Base-by-base conservation (phyloP, 1,284 basidiomycete genomes). In the Moesziomyces sp. region DNA sequence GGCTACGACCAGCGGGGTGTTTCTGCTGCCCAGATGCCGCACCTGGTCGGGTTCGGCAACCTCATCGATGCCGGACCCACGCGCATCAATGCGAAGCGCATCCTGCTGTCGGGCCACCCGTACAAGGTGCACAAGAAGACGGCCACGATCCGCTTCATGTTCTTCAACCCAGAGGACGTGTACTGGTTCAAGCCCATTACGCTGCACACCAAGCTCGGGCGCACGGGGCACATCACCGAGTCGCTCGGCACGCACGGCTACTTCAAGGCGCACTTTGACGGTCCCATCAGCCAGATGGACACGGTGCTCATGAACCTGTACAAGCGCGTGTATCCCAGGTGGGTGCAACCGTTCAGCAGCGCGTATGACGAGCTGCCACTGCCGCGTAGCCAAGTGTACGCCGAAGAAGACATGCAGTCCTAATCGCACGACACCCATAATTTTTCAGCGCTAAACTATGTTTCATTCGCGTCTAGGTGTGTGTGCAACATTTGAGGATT, bases 71-170 rank as follows among this genome's bases (percentile, higher is more conserved):
- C 94, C 1, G 73, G 77, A 10, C 93, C 96, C 16, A 94, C 93
- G 0, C 89, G 97, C 8, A 89, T 98, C 84, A 89, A 96, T 67
- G 91, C 93, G 50, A 99, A 99, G 85, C 90, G 95, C 21, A 90
- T 97, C 83, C 88, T 98, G 64, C 88, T 99, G 28, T 94, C 94
- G 0, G 96, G 96, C 0, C 94, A 97, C 85, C 96, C 96, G 0
- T 94, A 93, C 90, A 97, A 96, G 84, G 91, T 98, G 5, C 96
- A 99, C 87, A 95, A 95, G 84, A 96, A 94, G 87, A 96, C 93
- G 1, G 95, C 94, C 0, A 99, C 96, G 6, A 91, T 99, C 77
- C 91, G 96, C 49, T 99, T 97, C 87, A 94, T 99, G 93, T 97
- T 99, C 87, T 98, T 99, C 88, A 92, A 96, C 84, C 90, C 83